Conservation (phyloP, 164 flowering plant genomes). For the Nymphaea thermarum region DNA sequence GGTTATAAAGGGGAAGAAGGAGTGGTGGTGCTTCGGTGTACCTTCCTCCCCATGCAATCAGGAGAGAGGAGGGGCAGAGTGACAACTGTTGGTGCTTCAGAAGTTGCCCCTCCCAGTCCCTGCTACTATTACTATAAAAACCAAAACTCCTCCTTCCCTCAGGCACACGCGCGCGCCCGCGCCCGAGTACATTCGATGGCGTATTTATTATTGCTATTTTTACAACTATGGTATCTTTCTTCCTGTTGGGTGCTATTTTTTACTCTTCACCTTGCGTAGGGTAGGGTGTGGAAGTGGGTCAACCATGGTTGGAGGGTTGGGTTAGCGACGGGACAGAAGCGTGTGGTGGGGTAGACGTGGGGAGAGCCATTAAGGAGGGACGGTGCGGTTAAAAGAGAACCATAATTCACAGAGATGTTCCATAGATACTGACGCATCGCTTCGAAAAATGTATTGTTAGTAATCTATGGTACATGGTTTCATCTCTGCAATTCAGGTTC, state of each 20-base stretch:
- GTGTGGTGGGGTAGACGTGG: neutral
- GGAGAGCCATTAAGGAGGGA: neutral
- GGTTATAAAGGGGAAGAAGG: neutral
- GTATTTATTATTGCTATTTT: too few species aligned
- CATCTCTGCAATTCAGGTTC: neutral
- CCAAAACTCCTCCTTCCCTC: too few species aligned
- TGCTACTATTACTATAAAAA: too few species aligned
- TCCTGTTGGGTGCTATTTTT: neutral
- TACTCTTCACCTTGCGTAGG: neutral
- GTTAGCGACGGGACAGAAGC: neutral
- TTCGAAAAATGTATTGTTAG: neutral
- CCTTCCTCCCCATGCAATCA: neutral
- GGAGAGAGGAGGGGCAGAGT: neutral
- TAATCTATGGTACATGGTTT: neutral
- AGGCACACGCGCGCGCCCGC: neutral
- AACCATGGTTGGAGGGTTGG: neutral
- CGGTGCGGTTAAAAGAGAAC: neutral
- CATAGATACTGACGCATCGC: too few species aligned
- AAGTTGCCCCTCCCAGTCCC: neutral
- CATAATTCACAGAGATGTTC: too few species aligned
- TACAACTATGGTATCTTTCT: neutral
- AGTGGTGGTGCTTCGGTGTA: neutral
- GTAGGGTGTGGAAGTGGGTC: neutral
- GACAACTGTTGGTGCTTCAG: neutral
- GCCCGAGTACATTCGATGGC: neutral